phyloP scores from a whole-genome alignment of 139 green algal genomes.

The Pleodorina starrii region DNA sequence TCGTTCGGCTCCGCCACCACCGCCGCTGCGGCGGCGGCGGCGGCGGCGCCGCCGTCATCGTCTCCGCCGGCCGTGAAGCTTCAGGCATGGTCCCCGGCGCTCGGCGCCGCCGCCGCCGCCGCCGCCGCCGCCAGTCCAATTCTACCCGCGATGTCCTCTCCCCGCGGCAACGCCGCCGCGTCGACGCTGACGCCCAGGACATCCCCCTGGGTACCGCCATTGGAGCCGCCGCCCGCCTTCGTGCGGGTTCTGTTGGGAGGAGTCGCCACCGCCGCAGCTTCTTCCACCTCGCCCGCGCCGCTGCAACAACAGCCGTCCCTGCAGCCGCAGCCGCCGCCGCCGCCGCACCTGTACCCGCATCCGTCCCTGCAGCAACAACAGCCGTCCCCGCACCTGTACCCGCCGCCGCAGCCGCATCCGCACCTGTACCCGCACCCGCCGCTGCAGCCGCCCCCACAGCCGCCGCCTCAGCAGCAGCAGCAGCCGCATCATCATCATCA shows the following conservation, averaged over 20 bases:
- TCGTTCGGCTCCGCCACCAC: too few species aligned
- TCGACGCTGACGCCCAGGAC: not conserved
- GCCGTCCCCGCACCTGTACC: not conserved
- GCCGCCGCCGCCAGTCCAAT: too few species aligned
- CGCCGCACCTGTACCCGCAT: not conserved
- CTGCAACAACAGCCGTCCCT: not conserved
- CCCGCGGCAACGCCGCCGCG: not conserved
- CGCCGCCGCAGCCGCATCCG: too few species aligned
- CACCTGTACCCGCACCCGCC: too few species aligned
- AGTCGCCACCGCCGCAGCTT: too few species aligned
- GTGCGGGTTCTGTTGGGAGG: too few species aligned
- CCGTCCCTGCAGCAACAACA: too few species aligned
- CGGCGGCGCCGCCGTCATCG: too few species aligned
- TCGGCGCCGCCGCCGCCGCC: not conserved
- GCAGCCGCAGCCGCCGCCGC: too few species aligned
- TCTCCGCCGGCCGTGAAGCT: not conserved
- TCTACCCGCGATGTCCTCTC: too few species aligned
- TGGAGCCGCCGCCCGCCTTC: too few species aligned
- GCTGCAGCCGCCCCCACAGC: not conserved
- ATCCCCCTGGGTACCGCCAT: not conserved
- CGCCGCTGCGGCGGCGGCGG: not conserved
- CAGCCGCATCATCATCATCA: not conserved
- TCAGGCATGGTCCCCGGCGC: not conserved
- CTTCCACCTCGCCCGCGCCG: not conserved
- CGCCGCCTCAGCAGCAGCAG: not conserved